Evolutionary conservation across 2,329 filamentous ascomycete genomes (phyloP), one percentile per base, ranked within the genome.

Genomic region (Xylogone sp.): DNA sequence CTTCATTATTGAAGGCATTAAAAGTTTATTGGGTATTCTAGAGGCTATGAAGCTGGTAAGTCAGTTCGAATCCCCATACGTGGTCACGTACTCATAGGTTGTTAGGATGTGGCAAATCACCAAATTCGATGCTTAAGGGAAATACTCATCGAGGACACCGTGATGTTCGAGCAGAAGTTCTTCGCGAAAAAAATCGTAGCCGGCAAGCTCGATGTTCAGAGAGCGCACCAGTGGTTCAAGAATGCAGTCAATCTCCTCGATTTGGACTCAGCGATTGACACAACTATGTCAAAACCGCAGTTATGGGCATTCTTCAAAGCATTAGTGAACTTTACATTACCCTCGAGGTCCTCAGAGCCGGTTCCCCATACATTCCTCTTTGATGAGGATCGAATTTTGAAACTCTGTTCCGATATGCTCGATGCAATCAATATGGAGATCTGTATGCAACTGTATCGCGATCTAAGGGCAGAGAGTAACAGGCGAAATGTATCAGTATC

Each of bases 101-200:
- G 18, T 19, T 47, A 68, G 66, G 94, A 97, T 65, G 91, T 97
- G 31, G 93, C 94, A 53, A 97, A 99, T 69, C 93, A 97, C 68
- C 93, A 97, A 69, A 96, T 97, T 59, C 81, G 91, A 42, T 92
- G 90, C 63, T 81, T 97, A 57, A 85, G 92, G 22, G 84, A 89
- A 1, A 78, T 92, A 22, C 77, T 97, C 42, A 92, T 97, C 47
- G 90, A 96, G 66, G 91, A 96, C 61, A 96, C 90, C 0, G 84
- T 96, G 45, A 84, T 89, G 54, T 97, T 97, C 63, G 90, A 97
- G 67, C 87, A 89, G 62, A 87, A 88, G 48, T 94, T 94, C 68
- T 93, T 97, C 65, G 74, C 83, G 56, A 87, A 86, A 66, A 87
- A 88, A 66, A 87, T 97, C 16, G 72, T 78, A 39, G 74, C 78